Conservation (phyloP, 345 rosid species). For the Euphorbia peplus region DNA sequence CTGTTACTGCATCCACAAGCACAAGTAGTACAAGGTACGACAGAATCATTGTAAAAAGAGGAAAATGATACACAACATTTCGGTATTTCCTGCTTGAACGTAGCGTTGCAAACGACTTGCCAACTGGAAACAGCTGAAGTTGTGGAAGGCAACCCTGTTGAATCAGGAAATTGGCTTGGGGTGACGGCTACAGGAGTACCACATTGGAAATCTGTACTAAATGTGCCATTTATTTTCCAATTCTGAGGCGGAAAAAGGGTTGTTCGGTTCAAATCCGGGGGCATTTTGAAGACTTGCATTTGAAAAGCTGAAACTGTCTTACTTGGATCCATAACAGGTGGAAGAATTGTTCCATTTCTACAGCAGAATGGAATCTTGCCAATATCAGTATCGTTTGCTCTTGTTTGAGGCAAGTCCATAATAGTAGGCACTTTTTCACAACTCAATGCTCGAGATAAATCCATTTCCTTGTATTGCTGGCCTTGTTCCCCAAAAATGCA, state of each 20-base stretch:
- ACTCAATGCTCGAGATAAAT: slow-evolving; percentile 42
- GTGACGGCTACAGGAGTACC: slow-evolving; percentile 41
- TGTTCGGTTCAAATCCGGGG: slow-evolving; percentile 45
- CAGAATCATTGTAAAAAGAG: slow-evolving; percentile 47
- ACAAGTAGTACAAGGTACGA: slow-evolving; percentile 51
- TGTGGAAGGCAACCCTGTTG: slow-evolving; percentile 37
- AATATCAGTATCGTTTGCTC: slow-evolving; percentile 35
- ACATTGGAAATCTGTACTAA: slow-evolving; percentile 41
- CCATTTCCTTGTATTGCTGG: slow-evolving; percentile 24
- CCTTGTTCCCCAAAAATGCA: slow-evolving; percentile 49
- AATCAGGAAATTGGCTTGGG: slow-evolving; percentile 35
- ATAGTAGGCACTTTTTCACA: slow-evolving; percentile 44
- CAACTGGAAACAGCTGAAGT: slow-evolving; percentile 43
- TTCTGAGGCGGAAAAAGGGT: slow-evolving; percentile 40
- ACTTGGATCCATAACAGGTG: slow-evolving; percentile 33
- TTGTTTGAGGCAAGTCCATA: slow-evolving; percentile 39
- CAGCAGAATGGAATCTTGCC: slow-evolving; percentile 50
- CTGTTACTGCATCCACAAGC: slow-evolving; percentile 43
- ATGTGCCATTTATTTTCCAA: slow-evolving; percentile 45
- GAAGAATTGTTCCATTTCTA: slow-evolving; percentile 47
- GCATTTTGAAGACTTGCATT: slow-evolving; percentile 52
- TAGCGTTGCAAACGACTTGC: slow-evolving; percentile 58
- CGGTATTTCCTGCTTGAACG: slow-evolving; percentile 26
- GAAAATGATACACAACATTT: slow-evolving; percentile 63
- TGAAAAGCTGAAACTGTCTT: slow-evolving; percentile 38